Base-by-base conservation (phyloP, 2,329 filamentous ascomycete species). In the Helotiales sp. region DNA sequence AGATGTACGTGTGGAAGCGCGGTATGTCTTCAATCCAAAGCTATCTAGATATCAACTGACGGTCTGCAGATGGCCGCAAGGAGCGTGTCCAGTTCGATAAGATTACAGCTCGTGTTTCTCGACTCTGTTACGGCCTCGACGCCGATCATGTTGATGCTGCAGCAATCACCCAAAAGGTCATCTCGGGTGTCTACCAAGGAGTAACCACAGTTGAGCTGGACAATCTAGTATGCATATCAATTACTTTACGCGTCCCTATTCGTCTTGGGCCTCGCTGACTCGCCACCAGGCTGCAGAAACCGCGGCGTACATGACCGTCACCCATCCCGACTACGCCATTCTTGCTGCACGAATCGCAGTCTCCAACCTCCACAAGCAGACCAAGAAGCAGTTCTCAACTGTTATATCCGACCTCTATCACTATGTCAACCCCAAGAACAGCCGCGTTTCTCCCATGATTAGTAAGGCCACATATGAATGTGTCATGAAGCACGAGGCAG, bases 21-120 rank as follows among this genome's bases (percentile, higher is more conserved):
- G 70, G 71, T 73, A 69, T 65, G 70, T 68, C 42, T 55, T 30
- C n/a, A 25, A 19, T 30, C 33, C 22, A 19, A 10, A n/a, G 47
- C 25, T 27, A 38, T 17, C n/a, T 29, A 25, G 17, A 9, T 19
- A 24, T 30, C 24, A 36, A 36, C 64, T 66, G 42, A 68, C 58
- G 13, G 27, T 57, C 24, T 49, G 12, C 54, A 98, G 95, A 99
- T 84, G 93, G 93, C 79, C 95, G 95, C 82, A 96, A 98, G 82
- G 95, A 99, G 84, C 95, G 95, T 77, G 95, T 99, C 66, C 95
- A 99, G 77, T 99, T 99, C 81, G 95, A 99, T 84, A 99, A 99
- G 82, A 99, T 99, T 85, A 98, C 95, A 72, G 95, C 95, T 70
- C 92, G 95, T 77, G 95, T 99, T 67, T 98, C 95, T 47, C 87